Conservation (phyloP, 768 basidiomycete species). For the Agrocybe chaxingu region DNA sequence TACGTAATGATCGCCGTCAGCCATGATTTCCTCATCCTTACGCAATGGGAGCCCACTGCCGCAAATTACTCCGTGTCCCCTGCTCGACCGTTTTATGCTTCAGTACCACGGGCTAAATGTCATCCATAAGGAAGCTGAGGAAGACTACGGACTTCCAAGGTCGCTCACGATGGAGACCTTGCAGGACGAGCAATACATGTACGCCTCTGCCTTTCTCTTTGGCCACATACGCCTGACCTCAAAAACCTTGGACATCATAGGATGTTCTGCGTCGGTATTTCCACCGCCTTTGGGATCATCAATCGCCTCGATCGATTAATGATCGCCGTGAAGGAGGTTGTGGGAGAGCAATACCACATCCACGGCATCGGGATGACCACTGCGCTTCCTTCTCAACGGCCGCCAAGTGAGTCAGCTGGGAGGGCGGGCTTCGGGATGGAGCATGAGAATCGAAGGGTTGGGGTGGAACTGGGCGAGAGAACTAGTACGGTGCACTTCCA, state of each 20-base stretch:
- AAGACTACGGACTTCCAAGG: slow-evolving; percentile 71
- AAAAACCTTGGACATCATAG: slow-evolving; percentile 25
- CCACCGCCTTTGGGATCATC: slow-evolving; percentile 67
- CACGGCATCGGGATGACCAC: slow-evolving; percentile 48
- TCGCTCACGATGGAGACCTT: slow-evolving; percentile 71
- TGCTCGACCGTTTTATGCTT: slow-evolving; percentile 46
- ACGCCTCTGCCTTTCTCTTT: slow-evolving; percentile 23
- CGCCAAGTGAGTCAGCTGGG: background rate
- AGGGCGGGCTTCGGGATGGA: background rate
- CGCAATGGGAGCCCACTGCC: slow-evolving; percentile 74
- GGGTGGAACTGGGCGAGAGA: slow-evolving; percentile 9
- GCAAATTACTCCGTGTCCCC: slow-evolving; percentile 81
- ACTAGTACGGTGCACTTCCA: slow-evolving; percentile 13
- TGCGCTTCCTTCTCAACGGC: background rate
- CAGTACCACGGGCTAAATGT: slow-evolving; percentile 60
- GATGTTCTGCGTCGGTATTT: slow-evolving; percentile 70
- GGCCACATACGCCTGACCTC: background rate
- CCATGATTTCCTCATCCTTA: slow-evolving; percentile 74
- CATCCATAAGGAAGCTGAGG: slow-evolving; percentile 67
- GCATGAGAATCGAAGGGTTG: background rate
- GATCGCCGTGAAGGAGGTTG: slow-evolving; percentile 80
- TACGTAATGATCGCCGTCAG: slow-evolving; percentile 27
- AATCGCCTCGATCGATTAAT: slow-evolving; percentile 73
- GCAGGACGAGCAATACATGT: slow-evolving; percentile 78
- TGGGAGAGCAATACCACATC: slow-evolving; percentile 87